Base-by-base conservation (phyloP, 164 flowering plant species). In the Nelumbo lutea region DNA sequence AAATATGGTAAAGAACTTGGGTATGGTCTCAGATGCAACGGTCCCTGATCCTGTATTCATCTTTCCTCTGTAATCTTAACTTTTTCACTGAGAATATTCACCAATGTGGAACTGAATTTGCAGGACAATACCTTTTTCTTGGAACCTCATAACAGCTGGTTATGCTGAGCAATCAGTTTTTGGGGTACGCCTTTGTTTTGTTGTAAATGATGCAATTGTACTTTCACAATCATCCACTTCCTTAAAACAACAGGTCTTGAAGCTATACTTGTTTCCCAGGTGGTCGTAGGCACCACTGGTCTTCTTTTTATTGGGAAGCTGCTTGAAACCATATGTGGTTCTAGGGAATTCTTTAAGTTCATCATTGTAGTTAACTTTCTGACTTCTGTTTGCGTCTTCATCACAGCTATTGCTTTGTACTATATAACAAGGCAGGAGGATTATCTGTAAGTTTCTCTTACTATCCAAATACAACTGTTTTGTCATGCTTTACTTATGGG, bases 261-360 rank as follows among this genome's bases (percentile, higher is more conserved):
- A 64, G 8, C 41, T 55, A 15, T 7, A 45, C 48, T 52, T 66
- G 45, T 73, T 75, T 75, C 78, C 56, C 77, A 96, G 99, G 83
- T 85, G 68, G 73, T 83, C 47, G 48, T 80, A 55, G 87, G 91
- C 83, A 78, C 84, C 6, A n/a, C 90, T 72, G 96, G 90, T 75
- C 91, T 96, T 65, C 96, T 96, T 73, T 83, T 96, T 72, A 70
- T 90, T 69, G 97, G 99, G 73, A 93, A 84, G 82, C 75, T 93
- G 83, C 96, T 96, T 72, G 96, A 96, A 69, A 98, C 98, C 45
- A 77, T 93, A 47, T 96, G 99, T 97, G 99, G 99, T 61, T 83
- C 99, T 57, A 86, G 78, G 77, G 99, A 96, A 73, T 93, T 96
- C 80, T 76, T 90, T 77, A 96, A 96, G 87, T 96, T 96, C 83